phyloP scores from a whole-genome alignment of 768 basidiomycete genomes.

The Royoungia palumana region DNA sequence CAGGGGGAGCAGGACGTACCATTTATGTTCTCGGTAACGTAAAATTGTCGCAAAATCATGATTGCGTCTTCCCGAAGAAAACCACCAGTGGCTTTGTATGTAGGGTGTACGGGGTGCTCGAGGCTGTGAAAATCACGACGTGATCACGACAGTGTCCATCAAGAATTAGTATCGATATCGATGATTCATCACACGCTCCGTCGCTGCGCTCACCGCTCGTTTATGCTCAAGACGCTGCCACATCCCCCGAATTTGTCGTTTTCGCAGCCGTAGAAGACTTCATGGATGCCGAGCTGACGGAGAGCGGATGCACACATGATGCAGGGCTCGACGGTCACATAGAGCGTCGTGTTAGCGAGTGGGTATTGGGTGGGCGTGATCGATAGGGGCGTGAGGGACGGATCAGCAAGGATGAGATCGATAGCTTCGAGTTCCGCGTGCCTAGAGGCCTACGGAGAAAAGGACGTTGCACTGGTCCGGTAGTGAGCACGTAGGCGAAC shows the following conservation, averaged over 20 bases:
- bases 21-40: slow-evolving; percentile 89
- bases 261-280: slow-evolving; percentile 89
- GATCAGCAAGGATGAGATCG: slow-evolving; percentile 74
- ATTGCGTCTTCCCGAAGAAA: slow-evolving; percentile 82
- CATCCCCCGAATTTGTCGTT: slow-evolving; percentile 98
- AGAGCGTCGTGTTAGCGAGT: slow-evolving; percentile 76
- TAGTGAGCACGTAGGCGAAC: neutral
- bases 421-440: slow-evolving; percentile 98
- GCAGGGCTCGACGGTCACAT: slow-evolving; percentile 98
- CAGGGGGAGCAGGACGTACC: slow-evolving; percentile 46
- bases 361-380: slow-evolving; percentile 46
- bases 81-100: slow-evolving; percentile 73
- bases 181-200: neutral
- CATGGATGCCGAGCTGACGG: slow-evolving; percentile 85
- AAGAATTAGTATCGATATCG: neutral
- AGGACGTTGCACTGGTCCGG: neutral
- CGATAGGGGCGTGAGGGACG: slow-evolving; percentile 47
- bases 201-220: slow-evolving; percentile 52
- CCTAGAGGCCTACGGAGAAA: slow-evolving; percentile 70
- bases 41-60: slow-evolving; percentile 81
- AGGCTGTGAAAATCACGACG: slow-evolving; percentile 42
- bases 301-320: slow-evolving; percentile 99
- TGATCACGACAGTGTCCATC: neutral
- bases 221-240: slow-evolving; percentile 90
- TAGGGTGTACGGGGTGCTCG: slow-evolving; percentile 66